phyloP scores from a whole-genome alignment of 768 basidiomycete species.

The Austroboletus festivus region DNA sequence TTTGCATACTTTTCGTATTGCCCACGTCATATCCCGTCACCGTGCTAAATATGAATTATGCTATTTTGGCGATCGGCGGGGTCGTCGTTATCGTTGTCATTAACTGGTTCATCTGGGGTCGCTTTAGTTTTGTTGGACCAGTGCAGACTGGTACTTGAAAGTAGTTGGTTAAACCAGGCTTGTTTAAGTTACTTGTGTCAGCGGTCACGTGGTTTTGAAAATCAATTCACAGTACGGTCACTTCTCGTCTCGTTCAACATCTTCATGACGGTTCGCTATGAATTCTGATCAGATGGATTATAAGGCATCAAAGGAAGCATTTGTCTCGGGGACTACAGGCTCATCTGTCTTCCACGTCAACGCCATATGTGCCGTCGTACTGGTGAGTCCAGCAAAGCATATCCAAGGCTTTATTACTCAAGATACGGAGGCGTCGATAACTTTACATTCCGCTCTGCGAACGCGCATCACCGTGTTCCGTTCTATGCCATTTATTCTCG shows the following conservation, averaged over 20 bases:
- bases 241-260: not conserved
- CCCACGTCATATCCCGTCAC: constrained; percentile 53
- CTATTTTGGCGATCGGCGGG: constrained; percentile 50
- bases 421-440: constrained; percentile 59
- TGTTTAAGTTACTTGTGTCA: too few species aligned
- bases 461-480: constrained; percentile 44
- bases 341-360: constrained; percentile 69
- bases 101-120: constrained; percentile 50
- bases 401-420: constrained; percentile 16
- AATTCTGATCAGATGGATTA: constrained; percentile 40
- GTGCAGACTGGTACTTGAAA: constrained; percentile 36
- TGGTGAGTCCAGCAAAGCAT: constrained; percentile 44
- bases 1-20: constrained; percentile 54
- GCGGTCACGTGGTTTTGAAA: too few species aligned
- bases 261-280: not conserved
- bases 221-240: too few species aligned
- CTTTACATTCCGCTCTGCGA: constrained; percentile 59
- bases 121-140: constrained; percentile 41
- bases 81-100: constrained; percentile 42
- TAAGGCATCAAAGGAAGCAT: constrained; percentile 78
- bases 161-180: too few species aligned
- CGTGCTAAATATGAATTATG: constrained; percentile 54
- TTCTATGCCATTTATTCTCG: constrained; percentile 39
- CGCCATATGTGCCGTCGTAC: constrained; percentile 55
- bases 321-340: constrained; percentile 72